A percentile compares a stretch with the other conserved stretches of the same genome.
phyloP scores from a whole-genome alignment of 177 flowering plant genomes.

The Vitis hybrid region DNA sequence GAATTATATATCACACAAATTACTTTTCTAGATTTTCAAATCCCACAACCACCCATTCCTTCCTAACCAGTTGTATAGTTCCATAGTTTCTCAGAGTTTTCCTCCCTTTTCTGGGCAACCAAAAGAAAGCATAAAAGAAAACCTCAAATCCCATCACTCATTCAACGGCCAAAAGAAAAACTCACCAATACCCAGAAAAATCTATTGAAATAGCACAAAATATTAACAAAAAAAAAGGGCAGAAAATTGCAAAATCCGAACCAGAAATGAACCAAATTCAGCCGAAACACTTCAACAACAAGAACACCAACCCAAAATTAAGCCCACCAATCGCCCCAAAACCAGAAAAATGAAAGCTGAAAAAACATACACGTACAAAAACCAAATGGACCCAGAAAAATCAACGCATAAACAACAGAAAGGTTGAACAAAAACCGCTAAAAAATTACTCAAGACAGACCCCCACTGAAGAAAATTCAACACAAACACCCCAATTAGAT shows the following conservation, averaged over 20 bases:
- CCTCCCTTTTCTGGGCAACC: neutral
- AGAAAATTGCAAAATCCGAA: neutral
- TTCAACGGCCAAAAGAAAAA: neutral
- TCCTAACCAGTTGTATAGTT: neutral
- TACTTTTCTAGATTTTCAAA: no score
- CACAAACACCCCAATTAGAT: neutral
- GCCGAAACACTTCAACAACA: neutral
- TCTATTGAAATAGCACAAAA: no score
- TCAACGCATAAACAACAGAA: no score
- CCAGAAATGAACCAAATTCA: neutral
- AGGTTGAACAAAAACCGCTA: no score
- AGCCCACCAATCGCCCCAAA: neutral
- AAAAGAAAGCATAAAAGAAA: neutral
- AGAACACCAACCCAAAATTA: neutral
- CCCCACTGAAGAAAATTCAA: no score
- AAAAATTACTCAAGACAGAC: no score
- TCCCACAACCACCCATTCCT: neutral
- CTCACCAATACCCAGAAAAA: neutral
- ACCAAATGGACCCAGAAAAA: neutral
- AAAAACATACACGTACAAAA: neutral
- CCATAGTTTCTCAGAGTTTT: neutral
- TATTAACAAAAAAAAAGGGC: neutral
- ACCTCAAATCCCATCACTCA: neutral
- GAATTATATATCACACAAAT: slow-evolving; percentile 4
- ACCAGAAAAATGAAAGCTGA: neutral